Evolutionary conservation across 2,329 filamentous ascomycete species (phyloP).

Genomic region (Septoria linicola): DNA sequence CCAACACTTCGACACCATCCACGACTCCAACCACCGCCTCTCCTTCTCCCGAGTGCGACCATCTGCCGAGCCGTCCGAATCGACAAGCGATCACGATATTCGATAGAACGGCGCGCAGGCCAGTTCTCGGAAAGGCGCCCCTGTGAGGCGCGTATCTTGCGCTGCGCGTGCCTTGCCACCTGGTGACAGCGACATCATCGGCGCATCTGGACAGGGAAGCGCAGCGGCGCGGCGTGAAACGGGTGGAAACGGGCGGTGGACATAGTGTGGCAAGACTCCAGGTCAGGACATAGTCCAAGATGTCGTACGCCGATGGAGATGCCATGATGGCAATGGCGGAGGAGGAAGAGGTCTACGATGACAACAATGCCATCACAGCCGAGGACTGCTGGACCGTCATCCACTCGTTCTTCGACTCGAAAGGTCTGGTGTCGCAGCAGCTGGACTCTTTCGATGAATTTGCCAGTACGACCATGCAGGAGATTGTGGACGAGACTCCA

Average conservation of each 20-base stretch:
- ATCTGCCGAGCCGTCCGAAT: not conserved
- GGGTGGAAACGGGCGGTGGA: not conserved
- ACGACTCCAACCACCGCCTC: not conserved
- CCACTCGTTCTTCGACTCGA: conserved; percentile 91
- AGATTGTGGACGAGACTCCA: conserved; percentile 89
- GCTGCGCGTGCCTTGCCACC: conserved; percentile 25
- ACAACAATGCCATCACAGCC: conserved; percentile 69
- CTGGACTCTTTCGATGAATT: conserved; percentile 99
- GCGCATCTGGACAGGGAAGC: conserved; percentile 3
- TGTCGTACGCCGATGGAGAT: conserved; percentile 28
- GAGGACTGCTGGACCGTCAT: conserved; percentile 99
- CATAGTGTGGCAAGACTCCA: not conserved
- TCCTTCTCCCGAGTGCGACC: not conserved
- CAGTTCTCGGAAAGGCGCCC: not conserved
- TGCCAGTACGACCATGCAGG: conserved; percentile 88
- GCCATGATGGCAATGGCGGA: conserved; percentile 28
- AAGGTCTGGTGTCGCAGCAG: conserved; percentile 95
- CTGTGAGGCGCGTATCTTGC: conserved; percentile 21
- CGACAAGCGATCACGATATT: not conserved
- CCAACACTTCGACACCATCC: not conserved
- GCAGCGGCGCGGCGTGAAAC: conserved; percentile 1
- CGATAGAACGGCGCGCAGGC: not conserved
- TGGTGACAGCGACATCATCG: conserved; percentile 12
- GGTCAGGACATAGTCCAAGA: conserved; percentile 3
- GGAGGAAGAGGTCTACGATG: conserved; percentile 26